Percentiles rank a stretch among this genome's conserved stretches.
phyloP scores from a whole-genome alignment of 208 protist species.

The Leishmania braziliensis region DNA sequence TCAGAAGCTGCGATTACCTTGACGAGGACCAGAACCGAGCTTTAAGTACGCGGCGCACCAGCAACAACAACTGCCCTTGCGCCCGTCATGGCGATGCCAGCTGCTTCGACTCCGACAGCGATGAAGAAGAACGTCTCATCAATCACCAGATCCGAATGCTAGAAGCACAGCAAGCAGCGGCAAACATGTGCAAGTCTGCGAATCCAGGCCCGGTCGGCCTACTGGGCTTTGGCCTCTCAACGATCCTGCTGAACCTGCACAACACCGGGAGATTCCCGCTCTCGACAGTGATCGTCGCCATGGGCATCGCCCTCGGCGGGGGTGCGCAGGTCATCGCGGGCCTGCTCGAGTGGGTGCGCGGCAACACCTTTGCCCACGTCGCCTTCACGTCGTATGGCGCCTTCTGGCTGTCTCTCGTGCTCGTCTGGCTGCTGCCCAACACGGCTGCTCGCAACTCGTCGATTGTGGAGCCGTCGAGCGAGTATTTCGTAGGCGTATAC shows the following conservation, averaged over 20 bases:
- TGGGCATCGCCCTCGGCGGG: constrained; percentile 60
- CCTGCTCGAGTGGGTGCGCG: constrained; percentile 51
- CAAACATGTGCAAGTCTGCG: constrained; percentile 28
- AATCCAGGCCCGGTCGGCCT: constrained; percentile 43
- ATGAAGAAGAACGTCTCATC: constrained; percentile 18
- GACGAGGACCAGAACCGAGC: constrained; percentile 36
- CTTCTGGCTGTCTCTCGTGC: constrained; percentile 62
- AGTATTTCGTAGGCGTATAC: constrained; percentile 27
- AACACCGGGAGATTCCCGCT: constrained; percentile 46
- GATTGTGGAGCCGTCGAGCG: constrained; percentile 2
- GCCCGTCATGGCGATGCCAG: neutral
- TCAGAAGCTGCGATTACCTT: constrained; percentile 30
- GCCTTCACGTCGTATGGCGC: constrained; percentile 47
- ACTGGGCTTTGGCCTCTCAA: constrained; percentile 65
- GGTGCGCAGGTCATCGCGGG: constrained; percentile 56
- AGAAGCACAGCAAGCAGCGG: constrained; percentile 7
- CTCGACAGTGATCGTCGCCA: constrained; percentile 34
- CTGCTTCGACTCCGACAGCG: constrained; percentile 30
- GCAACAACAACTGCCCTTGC: neutral
- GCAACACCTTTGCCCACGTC: constrained; percentile 58
- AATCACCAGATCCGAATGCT: constrained; percentile 35
- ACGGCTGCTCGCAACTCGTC: neutral
- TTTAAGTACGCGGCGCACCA: neutral
- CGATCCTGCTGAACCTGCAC: constrained; percentile 57
- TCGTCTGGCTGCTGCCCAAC: constrained; percentile 47